Evolutionary conservation across 805 yeast species (phyloP).

Genomic region (Priceomyces melissophilus): DNA sequence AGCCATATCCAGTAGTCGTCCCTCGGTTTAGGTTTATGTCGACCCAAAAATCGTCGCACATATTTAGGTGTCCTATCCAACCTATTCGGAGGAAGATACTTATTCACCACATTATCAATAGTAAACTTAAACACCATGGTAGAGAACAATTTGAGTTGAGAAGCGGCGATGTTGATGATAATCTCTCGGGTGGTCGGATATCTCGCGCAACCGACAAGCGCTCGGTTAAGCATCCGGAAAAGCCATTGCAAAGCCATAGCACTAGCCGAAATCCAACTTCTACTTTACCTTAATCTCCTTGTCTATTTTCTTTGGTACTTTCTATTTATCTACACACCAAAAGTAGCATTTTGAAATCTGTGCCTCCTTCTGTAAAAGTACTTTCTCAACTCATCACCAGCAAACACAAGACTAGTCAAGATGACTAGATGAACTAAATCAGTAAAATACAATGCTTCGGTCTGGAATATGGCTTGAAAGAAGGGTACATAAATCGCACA

Average conservation of each 20-base stretch:
- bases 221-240: too few species aligned
- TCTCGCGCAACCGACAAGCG: too few species aligned
- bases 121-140: slow-evolving; percentile 37
- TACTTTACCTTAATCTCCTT: too few species aligned
- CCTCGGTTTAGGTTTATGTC: slow-evolving; percentile 23
- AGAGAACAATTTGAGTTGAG: too few species aligned
- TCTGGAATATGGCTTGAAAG: slow-evolving; percentile 88
- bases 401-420: slow-evolving; percentile 76
- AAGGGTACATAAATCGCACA: slow-evolving; percentile 93
- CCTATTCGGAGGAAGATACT: slow-evolving; percentile 26
- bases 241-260: too few species aligned
- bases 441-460: slow-evolving; percentile 75
- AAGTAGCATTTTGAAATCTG: slow-evolving; percentile 11
- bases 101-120: slow-evolving; percentile 29
- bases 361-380: slow-evolving; percentile 27
- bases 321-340: slow-evolving; percentile 14
- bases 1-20: slow-evolving; percentile 44
- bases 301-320: too few species aligned
- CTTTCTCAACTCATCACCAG: slow-evolving; percentile 82
- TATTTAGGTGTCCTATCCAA: slow-evolving; percentile 28
- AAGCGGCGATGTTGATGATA: too few species aligned
- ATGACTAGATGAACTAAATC: slow-evolving; percentile 64
- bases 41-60: slow-evolving; percentile 39
- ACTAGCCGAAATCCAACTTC: too few species aligned
- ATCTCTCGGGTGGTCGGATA: too few species aligned